Conservation (phyloP, 2,329 filamentous ascomycete species). For the Colletotrichum musae region DNA sequence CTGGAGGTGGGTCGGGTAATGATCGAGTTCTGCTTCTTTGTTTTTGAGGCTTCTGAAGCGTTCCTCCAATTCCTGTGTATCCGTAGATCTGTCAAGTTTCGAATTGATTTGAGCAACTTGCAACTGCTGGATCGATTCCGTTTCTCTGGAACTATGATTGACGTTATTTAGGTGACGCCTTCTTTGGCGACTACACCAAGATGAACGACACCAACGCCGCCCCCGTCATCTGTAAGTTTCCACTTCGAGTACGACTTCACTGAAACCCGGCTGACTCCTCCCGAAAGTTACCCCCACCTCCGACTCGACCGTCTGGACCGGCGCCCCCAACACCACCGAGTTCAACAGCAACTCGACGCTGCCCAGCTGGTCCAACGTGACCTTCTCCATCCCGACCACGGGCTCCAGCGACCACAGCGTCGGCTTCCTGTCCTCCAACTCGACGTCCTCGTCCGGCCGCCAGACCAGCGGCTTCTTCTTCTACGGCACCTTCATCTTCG, state of each 20-base stretch:
- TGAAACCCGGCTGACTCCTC: too few species aligned
- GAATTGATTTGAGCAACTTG: background rate
- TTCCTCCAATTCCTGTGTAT: background rate
- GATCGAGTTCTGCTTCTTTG: conserved; percentile 2
- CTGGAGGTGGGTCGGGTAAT: conserved; percentile 42
- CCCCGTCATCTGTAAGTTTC: conserved; percentile 29
- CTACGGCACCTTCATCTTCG: conserved; percentile 45
- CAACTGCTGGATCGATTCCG: background rate
- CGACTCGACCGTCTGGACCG: conserved; percentile 39
- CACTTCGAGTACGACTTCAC: too few species aligned
- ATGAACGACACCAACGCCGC: conserved; percentile 33
- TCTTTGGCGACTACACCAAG: conserved; percentile 24
- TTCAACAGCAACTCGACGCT: conserved; percentile 12
- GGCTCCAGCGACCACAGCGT: conserved; percentile 42
- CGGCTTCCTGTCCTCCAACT: conserved; percentile 41
- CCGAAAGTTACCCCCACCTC: conserved; percentile 38
- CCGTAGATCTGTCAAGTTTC: background rate
- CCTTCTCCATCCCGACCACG: conserved; percentile 44
- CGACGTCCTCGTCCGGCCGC: conserved; percentile 10
- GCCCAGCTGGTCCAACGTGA: conserved; percentile 45
- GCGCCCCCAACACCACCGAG: conserved; percentile 42
- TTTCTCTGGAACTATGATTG: background rate
- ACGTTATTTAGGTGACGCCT: conserved; percentile 23
- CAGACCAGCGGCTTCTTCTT: conserved; percentile 45
- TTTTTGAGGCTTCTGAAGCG: background rate